phyloP scores from a whole-genome alignment of 2,329 filamentous ascomycete genomes.

The Didymella exigua region DNA sequence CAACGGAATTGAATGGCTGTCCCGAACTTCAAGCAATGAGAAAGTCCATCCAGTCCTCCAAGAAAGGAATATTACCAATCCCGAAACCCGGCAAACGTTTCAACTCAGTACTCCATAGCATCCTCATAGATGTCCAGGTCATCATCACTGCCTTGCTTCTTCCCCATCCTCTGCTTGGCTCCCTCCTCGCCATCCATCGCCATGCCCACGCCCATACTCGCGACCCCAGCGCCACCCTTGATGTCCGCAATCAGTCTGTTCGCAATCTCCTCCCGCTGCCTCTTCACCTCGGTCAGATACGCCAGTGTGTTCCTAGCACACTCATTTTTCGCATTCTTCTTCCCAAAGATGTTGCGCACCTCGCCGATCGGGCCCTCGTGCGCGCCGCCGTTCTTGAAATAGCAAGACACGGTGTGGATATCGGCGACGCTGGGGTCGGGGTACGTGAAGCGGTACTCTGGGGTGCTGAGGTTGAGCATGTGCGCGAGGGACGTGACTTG shows the following conservation, averaged over 20 bases:
- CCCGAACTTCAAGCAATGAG: neutral
- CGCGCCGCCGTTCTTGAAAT: conserved; percentile 35
- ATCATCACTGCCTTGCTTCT: neutral
- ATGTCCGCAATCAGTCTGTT: conserved; percentile 20
- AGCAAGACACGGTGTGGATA: conserved; percentile 47
- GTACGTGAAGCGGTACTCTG: conserved; percentile 25
- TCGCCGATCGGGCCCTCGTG: conserved; percentile 48
- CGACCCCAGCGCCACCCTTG: neutral
- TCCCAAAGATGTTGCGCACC: conserved; percentile 53
- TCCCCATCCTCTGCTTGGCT: neutral
- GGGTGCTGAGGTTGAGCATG: conserved; percentile 29
- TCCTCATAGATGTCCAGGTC: conserved; percentile 9
- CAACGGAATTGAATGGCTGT: neutral
- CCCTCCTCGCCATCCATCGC: neutral
- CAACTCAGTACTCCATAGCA: neutral
- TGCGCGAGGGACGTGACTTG: conserved; percentile 28
- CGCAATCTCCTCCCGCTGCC: conserved; percentile 2
- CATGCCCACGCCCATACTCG: neutral
- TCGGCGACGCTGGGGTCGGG: conserved; percentile 15
- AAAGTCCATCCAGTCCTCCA: neutral
- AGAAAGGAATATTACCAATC: neutral
- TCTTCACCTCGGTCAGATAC: conserved; percentile 46
- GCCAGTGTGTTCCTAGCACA: conserved; percentile 51
- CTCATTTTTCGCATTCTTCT: conserved; percentile 57
- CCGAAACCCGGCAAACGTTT: neutral